Base-by-base conservation (phyloP, 805 yeast genomes). In the Grigorovia yakushimaensis region DNA sequence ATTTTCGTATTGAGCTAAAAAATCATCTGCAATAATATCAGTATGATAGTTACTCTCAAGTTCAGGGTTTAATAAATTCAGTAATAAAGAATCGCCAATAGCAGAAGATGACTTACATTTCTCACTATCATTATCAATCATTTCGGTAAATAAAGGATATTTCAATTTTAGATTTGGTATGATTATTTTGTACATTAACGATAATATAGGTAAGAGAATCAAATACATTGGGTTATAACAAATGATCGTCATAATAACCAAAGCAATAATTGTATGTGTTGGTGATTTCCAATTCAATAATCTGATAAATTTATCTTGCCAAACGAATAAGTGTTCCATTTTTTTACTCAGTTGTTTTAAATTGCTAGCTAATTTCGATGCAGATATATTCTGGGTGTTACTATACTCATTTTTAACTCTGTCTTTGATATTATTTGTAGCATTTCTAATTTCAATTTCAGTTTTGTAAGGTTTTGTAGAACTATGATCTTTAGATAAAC, bases 211-310 rank as follows among this genome's bases (percentile, higher is more conserved):
- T 30, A 81, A 70, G 1, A 79, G 71, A 37, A 84, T 62, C 11
- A 86, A 67, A 44, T 84, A 63, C 59, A 79, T 79, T 0, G 96
- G 96, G 67, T 84, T 76, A 35, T 82, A 62, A 55, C 93, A 84
- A 1, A 81, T 67, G 50, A 79, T 71, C 0, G 96, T 81, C 53
- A 83, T 81, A 1, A 79, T 51, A 5, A 82, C 67, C 46, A 87
- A 64, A 20, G 70, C 60, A 0, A 82, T 69, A 5, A 88, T 52
- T 0, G 96, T 88, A 51, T 78, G 74, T 0, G 84, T 70, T 0
- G 94, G 89, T 23, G 73, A 70, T 49, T 79, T 77, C 97, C 97
- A 89, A 4, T 85, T 76, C 21, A 86, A 49, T 0, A 84, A 59
- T 44, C 78, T 76, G 6, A 81, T 69, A 1, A 82, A 39, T 2